Conservation (phyloP, 768 basidiomycete species). For the Tulasnella sp. region DNA sequence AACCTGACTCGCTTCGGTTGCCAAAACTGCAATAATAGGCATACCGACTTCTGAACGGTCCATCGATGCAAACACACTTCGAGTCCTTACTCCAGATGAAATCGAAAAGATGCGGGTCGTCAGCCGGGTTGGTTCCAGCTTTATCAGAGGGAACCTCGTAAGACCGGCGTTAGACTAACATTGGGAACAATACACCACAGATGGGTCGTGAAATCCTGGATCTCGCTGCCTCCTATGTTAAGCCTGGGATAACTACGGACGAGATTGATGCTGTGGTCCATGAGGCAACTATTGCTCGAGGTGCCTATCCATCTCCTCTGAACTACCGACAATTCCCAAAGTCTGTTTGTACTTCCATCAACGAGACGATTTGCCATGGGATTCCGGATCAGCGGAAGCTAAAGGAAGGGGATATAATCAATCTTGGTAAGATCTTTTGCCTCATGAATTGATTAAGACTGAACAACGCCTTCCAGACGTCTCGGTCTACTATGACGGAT, state of each 20-base stretch:
- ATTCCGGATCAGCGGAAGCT: conserved; percentile 82
- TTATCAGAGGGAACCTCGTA: not conserved
- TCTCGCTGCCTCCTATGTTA: conserved; percentile 73
- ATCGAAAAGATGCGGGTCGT: conserved; percentile 83
- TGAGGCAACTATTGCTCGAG: conserved; percentile 79
- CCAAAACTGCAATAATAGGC: not conserved
- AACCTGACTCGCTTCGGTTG: not conserved
- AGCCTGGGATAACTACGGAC: conserved; percentile 92
- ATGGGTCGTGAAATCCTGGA: conserved; percentile 89
- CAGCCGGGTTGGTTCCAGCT: conserved; percentile 56
- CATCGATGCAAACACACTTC: conserved; percentile 32
- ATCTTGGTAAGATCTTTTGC: conserved; percentile 54
- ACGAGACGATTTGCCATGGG: conserved; percentile 96
- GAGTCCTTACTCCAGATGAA: conserved; percentile 60
- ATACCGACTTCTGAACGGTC: conserved; percentile 26
- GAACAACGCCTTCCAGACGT: conserved; percentile 49
- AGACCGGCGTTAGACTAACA: not conserved
- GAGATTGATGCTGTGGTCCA: conserved; percentile 92
- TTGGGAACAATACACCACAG: conserved; percentile 36
- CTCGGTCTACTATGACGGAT: conserved; percentile 72
- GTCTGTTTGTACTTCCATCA: conserved; percentile 94
- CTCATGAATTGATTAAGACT: not conserved
- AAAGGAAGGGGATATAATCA: conserved; percentile 91
- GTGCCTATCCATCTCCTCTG: conserved; percentile 89
- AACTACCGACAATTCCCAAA: conserved; percentile 90